phyloP scores from a whole-genome alignment of 2,329 filamentous ascomycete species.

The Exophiala sp. region DNA sequence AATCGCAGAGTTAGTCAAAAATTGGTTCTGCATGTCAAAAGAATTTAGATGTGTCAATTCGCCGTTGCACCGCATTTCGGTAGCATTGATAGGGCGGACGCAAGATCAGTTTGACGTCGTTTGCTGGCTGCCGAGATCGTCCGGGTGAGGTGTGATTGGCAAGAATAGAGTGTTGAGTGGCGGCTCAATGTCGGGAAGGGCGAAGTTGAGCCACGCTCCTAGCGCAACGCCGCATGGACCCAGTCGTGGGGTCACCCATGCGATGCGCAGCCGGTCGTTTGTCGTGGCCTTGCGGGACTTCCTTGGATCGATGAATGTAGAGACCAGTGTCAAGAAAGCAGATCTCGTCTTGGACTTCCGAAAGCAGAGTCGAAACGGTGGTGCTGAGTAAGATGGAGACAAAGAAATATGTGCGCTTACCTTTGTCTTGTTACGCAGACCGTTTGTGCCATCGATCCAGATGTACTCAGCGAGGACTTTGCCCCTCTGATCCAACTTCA shows the following conservation, averaged over 20 bases:
- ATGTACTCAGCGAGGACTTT: constrained; percentile 91
- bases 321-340: not conserved
- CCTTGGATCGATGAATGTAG: not conserved
- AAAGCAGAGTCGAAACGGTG: not conserved
- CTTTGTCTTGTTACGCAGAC: constrained; percentile 90
- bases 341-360: not conserved
- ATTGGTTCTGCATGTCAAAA: constrained; percentile 14
- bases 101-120: constrained; percentile 11
- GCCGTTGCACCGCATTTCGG: constrained; percentile 12
- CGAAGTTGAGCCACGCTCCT: constrained; percentile 14
- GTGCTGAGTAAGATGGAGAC: not conserved
- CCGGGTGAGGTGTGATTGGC: constrained; percentile 10
- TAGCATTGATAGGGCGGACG: constrained; percentile 2
- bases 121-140: constrained; percentile 17
- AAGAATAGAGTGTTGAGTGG: not conserved
- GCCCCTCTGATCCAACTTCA: constrained; percentile 85
- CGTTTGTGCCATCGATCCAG: constrained; percentile 84
- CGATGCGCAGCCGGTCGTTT: constrained; percentile 1
- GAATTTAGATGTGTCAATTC: constrained; percentile 22
- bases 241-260: constrained; percentile 13
- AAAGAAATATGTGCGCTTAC: constrained; percentile 55
- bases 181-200: constrained; percentile 8
- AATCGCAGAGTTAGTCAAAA: constrained; percentile 18
- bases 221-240: constrained; percentile 7
- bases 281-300: not conserved